These are phyloP conservation scores for Fusarium transvaalense DNA, from an alignment of 2,329 filamentous ascomycete genomes.

Conservation along the genomic window DNA sequence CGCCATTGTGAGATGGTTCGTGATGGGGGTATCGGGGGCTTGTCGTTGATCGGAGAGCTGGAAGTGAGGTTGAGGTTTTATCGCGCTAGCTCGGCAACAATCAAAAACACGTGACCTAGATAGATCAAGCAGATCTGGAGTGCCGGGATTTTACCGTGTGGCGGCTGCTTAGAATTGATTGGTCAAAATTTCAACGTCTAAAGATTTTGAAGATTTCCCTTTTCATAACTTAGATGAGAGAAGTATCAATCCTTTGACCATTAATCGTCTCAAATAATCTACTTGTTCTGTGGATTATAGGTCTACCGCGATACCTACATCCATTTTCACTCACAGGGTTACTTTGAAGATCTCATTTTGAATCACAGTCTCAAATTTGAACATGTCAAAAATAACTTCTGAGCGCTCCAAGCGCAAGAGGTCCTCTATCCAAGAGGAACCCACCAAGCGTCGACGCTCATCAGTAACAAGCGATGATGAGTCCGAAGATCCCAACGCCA, in stretches of 20 bases:
- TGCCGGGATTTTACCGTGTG: slow-evolving; percentile 47
- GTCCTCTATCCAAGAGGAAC: slow-evolving; percentile 56
- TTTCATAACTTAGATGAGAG: slow-evolving; percentile 38
- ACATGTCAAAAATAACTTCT: slow-evolving; percentile 47
- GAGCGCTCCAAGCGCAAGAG: slow-evolving; percentile 67
- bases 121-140: slow-evolving; percentile 38
- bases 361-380: slow-evolving; percentile 2
- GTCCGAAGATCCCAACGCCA: slow-evolving; percentile 67
- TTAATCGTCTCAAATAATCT: background rate
- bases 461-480: slow-evolving; percentile 63
- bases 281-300: background rate
- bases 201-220: slow-evolving; percentile 51
- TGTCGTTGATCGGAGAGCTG: slow-evolving; percentile 61
- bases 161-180: slow-evolving; percentile 44
- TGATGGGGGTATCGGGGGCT: slow-evolving; percentile 64
- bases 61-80: slow-evolving; percentile 65
- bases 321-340: background rate
- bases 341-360: background rate
- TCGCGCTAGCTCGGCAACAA: slow-evolving; percentile 59
- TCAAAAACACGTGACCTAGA: slow-evolving; percentile 54
- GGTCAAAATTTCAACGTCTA: slow-evolving; percentile 46
- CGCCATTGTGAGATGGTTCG: slow-evolving; percentile 85
- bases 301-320: background rate
- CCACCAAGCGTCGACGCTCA: slow-evolving; percentile 65
- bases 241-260: slow-evolving; percentile 11